Conservation (phyloP, 148 eudicot genomes). For the Cornus kousa region DNA sequence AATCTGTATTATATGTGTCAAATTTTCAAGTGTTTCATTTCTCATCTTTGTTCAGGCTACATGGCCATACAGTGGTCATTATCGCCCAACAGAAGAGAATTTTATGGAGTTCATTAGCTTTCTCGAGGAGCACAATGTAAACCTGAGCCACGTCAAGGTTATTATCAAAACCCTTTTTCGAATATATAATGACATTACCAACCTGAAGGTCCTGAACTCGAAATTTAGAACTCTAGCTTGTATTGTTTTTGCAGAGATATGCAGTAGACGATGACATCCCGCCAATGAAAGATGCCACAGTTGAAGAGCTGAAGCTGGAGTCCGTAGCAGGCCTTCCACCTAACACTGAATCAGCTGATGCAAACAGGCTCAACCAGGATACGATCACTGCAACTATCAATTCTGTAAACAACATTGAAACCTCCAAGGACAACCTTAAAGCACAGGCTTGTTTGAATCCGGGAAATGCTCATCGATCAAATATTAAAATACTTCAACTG, state of each 20-base stretch:
- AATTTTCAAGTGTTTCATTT: neutral
- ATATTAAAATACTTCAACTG: neutral
- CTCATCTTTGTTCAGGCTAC: slow-evolving; percentile 22
- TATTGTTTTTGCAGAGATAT: slow-evolving; percentile 10
- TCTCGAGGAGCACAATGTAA: slow-evolving; percentile 29
- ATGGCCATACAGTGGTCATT: slow-evolving; percentile 43
- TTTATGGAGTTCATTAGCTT: slow-evolving; percentile 29
- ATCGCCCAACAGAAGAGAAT: slow-evolving; percentile 37
- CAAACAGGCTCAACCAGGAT: too few relatives aligned
- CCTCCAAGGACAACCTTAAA: neutral
- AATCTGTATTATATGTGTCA: too few relatives aligned
- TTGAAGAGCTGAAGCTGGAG: neutral
- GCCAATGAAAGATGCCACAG: neutral
- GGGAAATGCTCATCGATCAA: slow-evolving; percentile 7
- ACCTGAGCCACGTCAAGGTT: slow-evolving; percentile 33
- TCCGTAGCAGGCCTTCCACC: neutral
- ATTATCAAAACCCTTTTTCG: too few relatives aligned
- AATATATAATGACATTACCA: too few relatives aligned
- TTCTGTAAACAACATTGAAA: too few relatives aligned
- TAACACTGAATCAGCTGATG: too few relatives aligned
- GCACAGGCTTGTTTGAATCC: neutral
- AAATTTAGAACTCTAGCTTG: too few relatives aligned
- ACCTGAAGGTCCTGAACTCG: too few relatives aligned
- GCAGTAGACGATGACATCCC: slow-evolving; percentile 23
- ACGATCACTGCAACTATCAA: too few relatives aligned